Conservation (phyloP, 345 rosid species). For the Linum usitatissimum region DNA sequence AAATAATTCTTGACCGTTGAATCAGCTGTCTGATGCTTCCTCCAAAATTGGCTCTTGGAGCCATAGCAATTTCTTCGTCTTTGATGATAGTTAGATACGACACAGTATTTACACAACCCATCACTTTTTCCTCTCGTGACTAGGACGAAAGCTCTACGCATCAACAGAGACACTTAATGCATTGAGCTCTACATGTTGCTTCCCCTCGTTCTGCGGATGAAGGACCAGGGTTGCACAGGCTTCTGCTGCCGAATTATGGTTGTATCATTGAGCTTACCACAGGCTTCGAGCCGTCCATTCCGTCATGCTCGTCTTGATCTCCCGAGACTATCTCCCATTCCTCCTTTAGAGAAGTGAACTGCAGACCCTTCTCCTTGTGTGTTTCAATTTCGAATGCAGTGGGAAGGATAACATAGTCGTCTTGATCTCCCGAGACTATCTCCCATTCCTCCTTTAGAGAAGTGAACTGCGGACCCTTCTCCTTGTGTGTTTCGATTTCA, state of each 20-base stretch:
- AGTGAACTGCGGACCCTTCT: slow-evolving; percentile 63
- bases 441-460: slow-evolving; percentile 93
- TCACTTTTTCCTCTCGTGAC: neutral
- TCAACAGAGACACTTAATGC: slow-evolving; percentile 71
- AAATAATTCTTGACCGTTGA: no score
- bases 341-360: slow-evolving; percentile 71
- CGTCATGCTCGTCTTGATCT: slow-evolving; percentile 19
- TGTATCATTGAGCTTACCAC: slow-evolving; percentile 38
- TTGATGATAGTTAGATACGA: neutral
- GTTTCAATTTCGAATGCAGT: slow-evolving; percentile 52
- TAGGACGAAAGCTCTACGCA: slow-evolving; percentile 17
- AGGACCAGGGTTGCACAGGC: slow-evolving; percentile 52
- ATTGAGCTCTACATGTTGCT: slow-evolving; percentile 58
- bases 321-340: slow-evolving; percentile 72
- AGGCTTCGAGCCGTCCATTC: slow-evolving; percentile 16
- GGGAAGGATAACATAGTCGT: slow-evolving; percentile 80
- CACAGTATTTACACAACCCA: neutral
- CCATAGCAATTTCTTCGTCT: no score
- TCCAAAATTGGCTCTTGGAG: no score
- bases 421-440: slow-evolving; percentile 38
- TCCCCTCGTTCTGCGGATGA: slow-evolving; percentile 48
- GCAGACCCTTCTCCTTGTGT: slow-evolving; percentile 52
- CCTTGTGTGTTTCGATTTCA: slow-evolving; percentile 45
- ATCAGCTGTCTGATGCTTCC: no score
- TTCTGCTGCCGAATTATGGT: slow-evolving; percentile 35